A percentile compares a stretch with the other conserved stretches of the same genome.
Evolutionary conservation across 2,329 filamentous ascomycete species (phyloP).

Genomic region (Clonostachys chloroleuca): DNA sequence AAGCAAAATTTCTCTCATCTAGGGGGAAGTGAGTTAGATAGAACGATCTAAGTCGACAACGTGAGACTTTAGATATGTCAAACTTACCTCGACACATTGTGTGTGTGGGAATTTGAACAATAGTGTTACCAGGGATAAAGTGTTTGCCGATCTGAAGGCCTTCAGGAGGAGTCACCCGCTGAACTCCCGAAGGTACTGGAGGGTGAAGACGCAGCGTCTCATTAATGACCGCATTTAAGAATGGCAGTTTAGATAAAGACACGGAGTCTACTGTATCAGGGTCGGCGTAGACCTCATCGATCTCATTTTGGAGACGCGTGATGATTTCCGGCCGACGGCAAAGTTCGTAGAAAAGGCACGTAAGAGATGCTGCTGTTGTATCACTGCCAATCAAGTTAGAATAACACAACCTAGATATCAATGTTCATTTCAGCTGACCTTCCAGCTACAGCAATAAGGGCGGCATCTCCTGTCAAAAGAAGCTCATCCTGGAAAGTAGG

Average conservation of each 20-base stretch:
- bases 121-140: constrained; percentile 27
- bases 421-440: constrained; percentile 9
- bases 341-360: constrained; percentile 24
- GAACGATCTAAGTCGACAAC: no score
- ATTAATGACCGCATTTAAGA: constrained; percentile 27
- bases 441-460: constrained; percentile 16
- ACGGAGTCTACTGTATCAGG: not conserved
- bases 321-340: constrained; percentile 12
- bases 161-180: constrained; percentile 25
- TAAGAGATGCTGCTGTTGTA: constrained; percentile 26
- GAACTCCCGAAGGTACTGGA: constrained; percentile 21
- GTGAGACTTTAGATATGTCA: not conserved
- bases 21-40: not conserved
- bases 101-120: constrained; percentile 20
- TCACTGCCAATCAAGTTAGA: constrained; percentile 12
- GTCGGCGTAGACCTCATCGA: not conserved
- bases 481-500: constrained; percentile 8
- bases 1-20: constrained; percentile 9
- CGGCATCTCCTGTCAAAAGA: constrained; percentile 12
- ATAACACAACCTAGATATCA: no score
- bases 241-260: constrained; percentile 3
- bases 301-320: not conserved
- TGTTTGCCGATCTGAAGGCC: constrained; percentile 22
- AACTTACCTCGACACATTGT: not conserved
- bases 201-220: constrained; percentile 29